phyloP scores from a whole-genome alignment of 2,329 filamentous ascomycete species.

The Aspergillus candidus region DNA sequence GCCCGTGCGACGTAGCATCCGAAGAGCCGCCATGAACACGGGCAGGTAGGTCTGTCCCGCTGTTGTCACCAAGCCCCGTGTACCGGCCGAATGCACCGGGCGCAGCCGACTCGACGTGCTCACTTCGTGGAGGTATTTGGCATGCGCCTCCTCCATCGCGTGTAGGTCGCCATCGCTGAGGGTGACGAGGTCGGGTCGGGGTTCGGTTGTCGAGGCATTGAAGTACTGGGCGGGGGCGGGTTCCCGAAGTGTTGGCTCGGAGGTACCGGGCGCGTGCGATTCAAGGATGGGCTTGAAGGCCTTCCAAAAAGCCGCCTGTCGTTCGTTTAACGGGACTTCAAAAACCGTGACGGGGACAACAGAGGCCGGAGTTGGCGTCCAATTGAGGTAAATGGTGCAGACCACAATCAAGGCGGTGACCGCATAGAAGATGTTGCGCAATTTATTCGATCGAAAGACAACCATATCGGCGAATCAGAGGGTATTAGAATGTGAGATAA shows the following conservation, averaged over 20 bases:
- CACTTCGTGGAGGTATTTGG: constrained; percentile 34
- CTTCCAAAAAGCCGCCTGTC: constrained; percentile 35
- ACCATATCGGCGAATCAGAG: no score
- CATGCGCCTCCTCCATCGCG: constrained; percentile 36
- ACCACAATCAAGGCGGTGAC: constrained; percentile 22
- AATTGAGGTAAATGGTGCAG: constrained; percentile 33
- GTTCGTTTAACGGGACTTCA: constrained; percentile 29
- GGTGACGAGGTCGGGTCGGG: constrained; percentile 32
- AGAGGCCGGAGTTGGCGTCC: constrained; percentile 28
- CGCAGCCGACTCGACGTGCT: constrained; percentile 23
- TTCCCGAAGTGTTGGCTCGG: constrained; percentile 21
- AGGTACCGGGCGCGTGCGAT: constrained; percentile 26
- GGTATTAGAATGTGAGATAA: no score
- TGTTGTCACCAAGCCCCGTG: constrained; percentile 48
- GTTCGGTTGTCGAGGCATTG: constrained; percentile 22
- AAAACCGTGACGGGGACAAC: constrained; percentile 29
- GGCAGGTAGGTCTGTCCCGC: constrained; percentile 46
- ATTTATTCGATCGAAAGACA: no score
- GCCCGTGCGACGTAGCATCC: constrained; percentile 48
- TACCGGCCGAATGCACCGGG: constrained; percentile 32
- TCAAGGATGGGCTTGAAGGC: constrained; percentile 29
- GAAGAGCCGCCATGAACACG: constrained; percentile 45
- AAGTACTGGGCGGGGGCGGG: constrained; percentile 23
- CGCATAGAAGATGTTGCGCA: no score
- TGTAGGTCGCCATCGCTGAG: constrained; percentile 29